Conservation (phyloP, 176 grass and related monocot species). For the Phragmites australis region DNA sequence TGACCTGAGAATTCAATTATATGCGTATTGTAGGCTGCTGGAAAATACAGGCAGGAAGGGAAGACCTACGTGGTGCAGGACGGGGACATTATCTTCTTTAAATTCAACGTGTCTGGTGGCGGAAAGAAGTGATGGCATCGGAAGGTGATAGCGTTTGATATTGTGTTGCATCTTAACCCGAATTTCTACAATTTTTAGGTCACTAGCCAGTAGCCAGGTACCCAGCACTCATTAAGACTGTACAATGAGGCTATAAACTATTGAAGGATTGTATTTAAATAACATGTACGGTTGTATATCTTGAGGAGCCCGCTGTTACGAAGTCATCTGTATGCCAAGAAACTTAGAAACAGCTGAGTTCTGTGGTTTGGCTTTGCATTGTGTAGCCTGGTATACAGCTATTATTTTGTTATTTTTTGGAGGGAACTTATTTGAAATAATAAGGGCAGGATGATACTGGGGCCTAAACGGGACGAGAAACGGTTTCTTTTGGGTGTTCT, state of each 20-base stretch:
- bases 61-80: conserved; percentile 99
- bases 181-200: conserved; percentile 23
- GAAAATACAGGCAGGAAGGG: conserved; percentile 94
- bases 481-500: no score
- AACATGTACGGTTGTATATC: conserved; percentile 27
- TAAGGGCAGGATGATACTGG: neutral
- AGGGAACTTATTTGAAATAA: no score
- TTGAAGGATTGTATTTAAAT: conserved; percentile 34
- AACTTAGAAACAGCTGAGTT: neutral
- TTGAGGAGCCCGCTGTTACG: neutral
- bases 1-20: neutral
- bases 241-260: conserved; percentile 4
- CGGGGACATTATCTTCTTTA: conserved; percentile 95
- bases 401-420: neutral
- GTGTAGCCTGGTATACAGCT: neutral
- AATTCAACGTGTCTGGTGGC: conserved; percentile 95
- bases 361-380: neutral
- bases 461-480: no score
- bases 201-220: conserved; percentile 14
- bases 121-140: conserved; percentile 78
- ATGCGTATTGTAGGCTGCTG: conserved; percentile 59
- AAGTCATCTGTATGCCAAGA: neutral
- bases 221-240: neutral
- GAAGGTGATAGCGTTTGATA: neutral
- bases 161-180: neutral